phyloP scores from a whole-genome alignment of 2,329 filamentous ascomycete genomes.

The Fusarium solani-melongenae region DNA sequence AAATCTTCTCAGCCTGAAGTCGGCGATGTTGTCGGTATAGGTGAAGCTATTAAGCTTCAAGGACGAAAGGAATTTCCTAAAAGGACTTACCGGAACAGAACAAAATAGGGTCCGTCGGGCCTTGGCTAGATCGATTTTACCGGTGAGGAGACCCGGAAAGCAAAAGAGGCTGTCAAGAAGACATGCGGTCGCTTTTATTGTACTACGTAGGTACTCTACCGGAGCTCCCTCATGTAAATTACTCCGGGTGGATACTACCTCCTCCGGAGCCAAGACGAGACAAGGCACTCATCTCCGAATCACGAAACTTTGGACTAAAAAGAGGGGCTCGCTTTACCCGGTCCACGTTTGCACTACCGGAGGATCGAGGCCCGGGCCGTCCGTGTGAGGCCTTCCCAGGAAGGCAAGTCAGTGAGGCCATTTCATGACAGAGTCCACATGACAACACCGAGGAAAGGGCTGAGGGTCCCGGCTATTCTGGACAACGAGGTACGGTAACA shows the following conservation, averaged over 20 bases:
- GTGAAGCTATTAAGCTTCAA: not conserved
- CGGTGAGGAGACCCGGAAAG: slow-evolving; percentile 7
- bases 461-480: not conserved
- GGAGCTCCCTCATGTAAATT: slow-evolving; percentile 2
- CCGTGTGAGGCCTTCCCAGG: slow-evolving; percentile 11
- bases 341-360: slow-evolving; percentile 20
- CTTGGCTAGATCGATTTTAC: slow-evolving; percentile 23
- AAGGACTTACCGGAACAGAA: slow-evolving; percentile 4
- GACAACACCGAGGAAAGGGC: not conserved
- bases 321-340: slow-evolving; percentile 22
- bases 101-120: not conserved
- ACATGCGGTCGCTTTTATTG: not conserved
- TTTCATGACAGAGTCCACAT: slow-evolving; percentile 16
- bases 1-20: not conserved
- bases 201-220: not conserved
- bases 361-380: slow-evolving; percentile 25
- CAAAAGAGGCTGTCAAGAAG: slow-evolving; percentile 2
- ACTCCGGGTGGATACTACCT: slow-evolving; percentile 11
- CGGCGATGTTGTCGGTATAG: not conserved
- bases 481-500: slow-evolving; percentile 7
- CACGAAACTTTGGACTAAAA: slow-evolving; percentile 16
- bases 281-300: slow-evolving; percentile 22
- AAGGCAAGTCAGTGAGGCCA: not conserved
- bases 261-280: not conserved
- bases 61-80: slow-evolving; percentile 6